These are phyloP conservation scores for Oemleria cerasiformis DNA, from an alignment of 306 rosid genomes.

Conservation along the genomic window DNA sequence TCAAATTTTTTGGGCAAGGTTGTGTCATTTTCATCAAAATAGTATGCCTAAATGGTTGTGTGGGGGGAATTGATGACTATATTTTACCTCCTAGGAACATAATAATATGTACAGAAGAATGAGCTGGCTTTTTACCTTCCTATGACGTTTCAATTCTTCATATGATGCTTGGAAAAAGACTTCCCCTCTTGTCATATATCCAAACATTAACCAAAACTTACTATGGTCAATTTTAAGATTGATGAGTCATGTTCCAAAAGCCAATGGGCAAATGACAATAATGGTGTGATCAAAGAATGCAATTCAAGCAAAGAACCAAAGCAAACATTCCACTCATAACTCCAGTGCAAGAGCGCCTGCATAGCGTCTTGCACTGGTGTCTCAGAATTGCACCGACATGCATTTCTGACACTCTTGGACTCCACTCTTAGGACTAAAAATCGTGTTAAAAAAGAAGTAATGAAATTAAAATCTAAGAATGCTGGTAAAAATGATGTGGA, in stretches of 20 bases:
- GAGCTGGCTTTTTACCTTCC: constrained; percentile 4
- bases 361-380: too few species aligned
- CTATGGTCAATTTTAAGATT: neutral
- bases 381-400: too few species aligned
- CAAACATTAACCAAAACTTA: neutral
- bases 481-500: constrained; percentile 1
- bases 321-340: neutral
- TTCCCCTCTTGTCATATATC: neutral
- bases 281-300: too few species aligned
- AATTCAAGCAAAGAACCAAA: neutral
- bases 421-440: neutral
- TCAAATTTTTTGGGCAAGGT: neutral
- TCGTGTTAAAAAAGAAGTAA: neutral
- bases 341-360: neutral
- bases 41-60: neutral
- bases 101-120: neutral
- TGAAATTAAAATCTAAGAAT: neutral
- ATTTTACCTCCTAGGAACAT: neutral
- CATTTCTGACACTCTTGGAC: neutral
- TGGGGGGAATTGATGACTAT: neutral
- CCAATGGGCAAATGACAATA: too few species aligned
- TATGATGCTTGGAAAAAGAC: neutral
- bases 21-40: neutral
- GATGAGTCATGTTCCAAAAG: neutral
- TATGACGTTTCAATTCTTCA: neutral